These are phyloP conservation scores for Bipolaris zeicola DNA, from an alignment of 2,329 filamentous ascomycete genomes.

Conservation along the genomic window DNA sequence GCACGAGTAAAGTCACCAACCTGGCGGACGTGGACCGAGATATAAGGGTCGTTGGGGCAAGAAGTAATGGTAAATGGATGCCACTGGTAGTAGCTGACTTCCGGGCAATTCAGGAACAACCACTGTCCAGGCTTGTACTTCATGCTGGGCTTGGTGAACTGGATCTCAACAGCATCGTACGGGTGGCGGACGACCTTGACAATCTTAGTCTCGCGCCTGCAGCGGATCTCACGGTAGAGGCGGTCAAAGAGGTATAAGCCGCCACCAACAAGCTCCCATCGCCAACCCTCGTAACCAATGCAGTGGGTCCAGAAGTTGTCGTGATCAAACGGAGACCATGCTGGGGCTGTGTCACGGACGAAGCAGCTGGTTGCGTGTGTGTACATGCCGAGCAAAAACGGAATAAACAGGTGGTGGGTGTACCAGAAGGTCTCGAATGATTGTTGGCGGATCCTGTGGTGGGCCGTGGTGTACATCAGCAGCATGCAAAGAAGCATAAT, in stretches of 20 bases:
- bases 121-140: conserved; percentile 98
- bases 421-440: conserved; percentile 99
- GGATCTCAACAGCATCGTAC: conserved; percentile 95
- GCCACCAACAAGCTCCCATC: conserved; percentile 91
- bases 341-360: conserved; percentile 76
- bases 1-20: conserved; percentile 94
- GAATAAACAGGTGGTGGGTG: conserved; percentile 97
- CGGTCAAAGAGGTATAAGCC: conserved; percentile 86
- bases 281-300: conserved; percentile 93
- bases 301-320: conserved; percentile 87
- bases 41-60: conserved; percentile 92
- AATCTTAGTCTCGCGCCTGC: conserved; percentile 83
- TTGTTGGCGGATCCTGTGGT: conserved; percentile 91
- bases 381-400: conserved; percentile 91
- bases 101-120: conserved; percentile 93
- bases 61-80: conserved; percentile 99
- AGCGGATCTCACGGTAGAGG: conserved; percentile 87
- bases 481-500: conserved; percentile 99
- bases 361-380: conserved; percentile 97
- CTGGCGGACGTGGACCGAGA: conserved; percentile 93
- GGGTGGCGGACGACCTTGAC: conserved; percentile 94
- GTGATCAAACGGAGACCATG: conserved; percentile 84
- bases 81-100: conserved; percentile 90
- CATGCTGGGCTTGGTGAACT: conserved; percentile 96
- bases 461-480: conserved; percentile 95